A percentile compares a stretch with the other conserved stretches of the same genome.
Conservation (phyloP, 1,284 basidiomycete species). For the Heterobasidion annosum region DNA sequence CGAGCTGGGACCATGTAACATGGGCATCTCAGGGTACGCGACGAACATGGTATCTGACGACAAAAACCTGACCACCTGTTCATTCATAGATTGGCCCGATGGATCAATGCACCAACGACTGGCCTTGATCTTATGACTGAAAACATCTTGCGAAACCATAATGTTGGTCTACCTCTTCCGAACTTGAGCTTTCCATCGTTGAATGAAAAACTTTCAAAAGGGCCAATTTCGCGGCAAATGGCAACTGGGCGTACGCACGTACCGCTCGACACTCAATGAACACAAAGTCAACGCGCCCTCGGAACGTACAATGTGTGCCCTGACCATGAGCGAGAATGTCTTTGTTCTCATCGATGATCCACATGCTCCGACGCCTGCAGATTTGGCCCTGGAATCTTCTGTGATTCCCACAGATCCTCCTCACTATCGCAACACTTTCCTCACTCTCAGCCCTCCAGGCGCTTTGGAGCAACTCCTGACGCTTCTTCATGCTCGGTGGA, state of each 20-base stretch:
- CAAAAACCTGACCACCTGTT: too few species aligned
- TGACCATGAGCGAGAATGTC: constrained; percentile 70
- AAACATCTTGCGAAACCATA: constrained; percentile 63
- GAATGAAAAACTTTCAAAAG: constrained; percentile 22
- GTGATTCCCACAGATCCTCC: constrained; percentile 30
- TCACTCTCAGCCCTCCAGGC: constrained; percentile 62
- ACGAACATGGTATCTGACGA: not conserved
- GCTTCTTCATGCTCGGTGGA: constrained; percentile 67
- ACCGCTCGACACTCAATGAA: constrained; percentile 54
- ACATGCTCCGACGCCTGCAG: constrained; percentile 52
- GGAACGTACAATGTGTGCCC: constrained; percentile 61
- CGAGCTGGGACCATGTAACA: not conserved
- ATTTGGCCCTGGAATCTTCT: constrained; percentile 24
- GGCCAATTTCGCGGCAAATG: constrained; percentile 52
- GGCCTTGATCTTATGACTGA: constrained; percentile 58
- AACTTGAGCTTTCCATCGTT: not conserved
- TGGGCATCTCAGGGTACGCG: not conserved
- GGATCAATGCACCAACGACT: constrained; percentile 68
- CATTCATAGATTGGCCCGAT: constrained; percentile 53
- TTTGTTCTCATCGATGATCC: constrained; percentile 73
- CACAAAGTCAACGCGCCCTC: constrained; percentile 39
- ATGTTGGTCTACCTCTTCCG: constrained; percentile 30
- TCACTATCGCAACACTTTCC: constrained; percentile 66
- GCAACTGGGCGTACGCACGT: constrained; percentile 61
- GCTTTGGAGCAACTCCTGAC: constrained; percentile 62